Evolutionary conservation across 2,329 filamentous ascomycete genomes (phyloP).

Genomic region (Endocalyx cinctus): DNA sequence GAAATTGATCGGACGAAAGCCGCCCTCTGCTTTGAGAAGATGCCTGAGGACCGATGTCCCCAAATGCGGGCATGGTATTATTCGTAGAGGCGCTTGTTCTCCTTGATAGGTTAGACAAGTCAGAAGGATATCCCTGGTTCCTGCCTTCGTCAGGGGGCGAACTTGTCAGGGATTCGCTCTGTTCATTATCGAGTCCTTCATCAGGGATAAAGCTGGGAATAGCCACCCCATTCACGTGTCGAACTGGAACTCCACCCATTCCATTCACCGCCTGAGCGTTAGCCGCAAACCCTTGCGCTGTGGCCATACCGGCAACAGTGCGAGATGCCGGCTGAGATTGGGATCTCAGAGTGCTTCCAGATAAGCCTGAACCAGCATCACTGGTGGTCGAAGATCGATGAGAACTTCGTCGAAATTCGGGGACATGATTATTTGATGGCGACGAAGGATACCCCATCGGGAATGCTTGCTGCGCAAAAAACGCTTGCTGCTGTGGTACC

Average conservation of each 20-base stretch:
- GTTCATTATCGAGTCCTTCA: constrained; percentile 43
- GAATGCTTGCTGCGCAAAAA: constrained; percentile 46
- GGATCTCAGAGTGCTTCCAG: constrained; percentile 55
- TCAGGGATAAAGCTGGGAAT: constrained; percentile 55
- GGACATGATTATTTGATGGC: constrained; percentile 39
- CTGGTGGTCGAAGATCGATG: constrained; percentile 49
- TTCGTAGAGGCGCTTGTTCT: constrained; percentile 24
- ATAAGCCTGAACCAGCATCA: constrained; percentile 41
- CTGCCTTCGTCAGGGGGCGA: constrained; percentile 47
- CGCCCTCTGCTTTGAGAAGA: constrained; percentile 38
- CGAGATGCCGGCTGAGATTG: constrained; percentile 63
- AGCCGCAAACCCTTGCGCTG: constrained; percentile 23
- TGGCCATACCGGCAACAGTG: constrained; percentile 29
- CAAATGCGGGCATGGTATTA: constrained; percentile 41
- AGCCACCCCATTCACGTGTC: constrained; percentile 43
- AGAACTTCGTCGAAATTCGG: constrained; percentile 54
- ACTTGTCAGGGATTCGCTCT: constrained; percentile 36
- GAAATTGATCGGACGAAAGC: constrained; percentile 49
- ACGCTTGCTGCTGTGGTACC: constrained; percentile 33
- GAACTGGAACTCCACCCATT: constrained; percentile 29
- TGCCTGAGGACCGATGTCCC: constrained; percentile 37
- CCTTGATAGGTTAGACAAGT: constrained; percentile 20
- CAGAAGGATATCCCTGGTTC: constrained; percentile 34
- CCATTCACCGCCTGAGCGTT: constrained; percentile 32
- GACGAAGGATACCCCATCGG: constrained; percentile 55